These are phyloP conservation scores for Raffaelea deltoideospora DNA, from an alignment of 2,329 filamentous ascomycete species.

Conservation along the genomic window DNA sequence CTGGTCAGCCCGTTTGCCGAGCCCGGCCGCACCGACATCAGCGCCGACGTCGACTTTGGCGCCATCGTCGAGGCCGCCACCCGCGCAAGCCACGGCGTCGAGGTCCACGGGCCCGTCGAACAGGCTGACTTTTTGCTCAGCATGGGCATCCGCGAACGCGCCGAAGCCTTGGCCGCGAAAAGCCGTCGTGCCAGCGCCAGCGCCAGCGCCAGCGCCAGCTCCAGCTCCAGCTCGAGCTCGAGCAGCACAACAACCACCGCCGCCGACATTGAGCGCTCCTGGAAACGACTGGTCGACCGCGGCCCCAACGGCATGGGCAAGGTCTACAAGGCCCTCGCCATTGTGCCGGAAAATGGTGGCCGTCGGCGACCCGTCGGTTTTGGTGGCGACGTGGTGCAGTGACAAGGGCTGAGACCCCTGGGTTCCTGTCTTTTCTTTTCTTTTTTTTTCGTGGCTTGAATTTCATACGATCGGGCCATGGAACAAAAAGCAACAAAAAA, in stretches of 20 bases:
- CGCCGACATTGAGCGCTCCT: constrained; percentile 54
- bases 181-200: constrained; percentile 4
- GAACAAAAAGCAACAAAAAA: too few relatives aligned
- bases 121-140: constrained; percentile 65
- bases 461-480: too few relatives aligned
- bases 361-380: constrained; percentile 76
- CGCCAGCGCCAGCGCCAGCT: constrained; percentile 23
- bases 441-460: too few relatives aligned
- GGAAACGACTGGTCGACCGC: constrained; percentile 70
- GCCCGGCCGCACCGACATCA: constrained; percentile 75
- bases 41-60: constrained; percentile 85
- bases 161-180: constrained; percentile 46
- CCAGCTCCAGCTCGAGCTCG: constrained; percentile 8
- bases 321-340: constrained; percentile 84
- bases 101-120: constrained; percentile 83
- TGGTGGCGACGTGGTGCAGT: constrained; percentile 50
- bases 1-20: constrained; percentile 64
- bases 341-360: constrained; percentile 67
- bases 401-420: too few relatives aligned
- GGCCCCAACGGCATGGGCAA: constrained; percentile 81
- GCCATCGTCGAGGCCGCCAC: constrained; percentile 73
- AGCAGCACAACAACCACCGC: constrained; percentile 32
- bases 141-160: constrained; percentile 74
- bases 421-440: too few relatives aligned
- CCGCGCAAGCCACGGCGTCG: constrained; percentile 59